Evolutionary conservation across 306 rosid genomes (phyloP).

Genomic region (Geum urbanum): DNA sequence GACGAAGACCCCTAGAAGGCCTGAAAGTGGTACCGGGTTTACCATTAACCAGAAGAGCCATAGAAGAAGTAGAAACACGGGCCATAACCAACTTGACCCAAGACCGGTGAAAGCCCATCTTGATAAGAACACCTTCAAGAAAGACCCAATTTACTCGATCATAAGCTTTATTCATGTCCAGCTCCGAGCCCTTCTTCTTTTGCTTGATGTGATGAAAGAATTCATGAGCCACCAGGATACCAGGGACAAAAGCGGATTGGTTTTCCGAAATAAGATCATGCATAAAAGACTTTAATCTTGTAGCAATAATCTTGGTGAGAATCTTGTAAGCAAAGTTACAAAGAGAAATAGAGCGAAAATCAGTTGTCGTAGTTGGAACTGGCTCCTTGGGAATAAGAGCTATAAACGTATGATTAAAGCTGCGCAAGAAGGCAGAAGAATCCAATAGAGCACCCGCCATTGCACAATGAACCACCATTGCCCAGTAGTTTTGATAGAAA

Average conservation of each 20-base stretch:
- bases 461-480: fast-evolving
- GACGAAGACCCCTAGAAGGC: fast-evolving
- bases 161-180: background rate
- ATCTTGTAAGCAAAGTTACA: background rate
- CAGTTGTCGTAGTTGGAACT: fast-evolving
- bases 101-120: background rate
- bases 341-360: background rate
- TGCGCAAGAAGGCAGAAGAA: too few species aligned
- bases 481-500: background rate
- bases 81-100: background rate
- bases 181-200: background rate
- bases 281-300: background rate
- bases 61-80: too few species aligned
- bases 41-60: background rate
- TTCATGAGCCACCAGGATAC: background rate
- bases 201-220: background rate
- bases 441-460: too few species aligned
- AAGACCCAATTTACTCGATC: background rate
- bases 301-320: background rate
- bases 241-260: background rate
- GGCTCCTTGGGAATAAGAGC: background rate
- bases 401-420: fast-evolving
- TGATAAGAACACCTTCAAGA: background rate
- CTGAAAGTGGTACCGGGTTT: background rate
- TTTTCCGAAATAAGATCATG: background rate